Percentiles rank a stretch among this genome's conserved stretches.
phyloP scores from a whole-genome alignment of 2,329 filamentous ascomycete genomes.

The Purpureocillium takamizusanense region DNA sequence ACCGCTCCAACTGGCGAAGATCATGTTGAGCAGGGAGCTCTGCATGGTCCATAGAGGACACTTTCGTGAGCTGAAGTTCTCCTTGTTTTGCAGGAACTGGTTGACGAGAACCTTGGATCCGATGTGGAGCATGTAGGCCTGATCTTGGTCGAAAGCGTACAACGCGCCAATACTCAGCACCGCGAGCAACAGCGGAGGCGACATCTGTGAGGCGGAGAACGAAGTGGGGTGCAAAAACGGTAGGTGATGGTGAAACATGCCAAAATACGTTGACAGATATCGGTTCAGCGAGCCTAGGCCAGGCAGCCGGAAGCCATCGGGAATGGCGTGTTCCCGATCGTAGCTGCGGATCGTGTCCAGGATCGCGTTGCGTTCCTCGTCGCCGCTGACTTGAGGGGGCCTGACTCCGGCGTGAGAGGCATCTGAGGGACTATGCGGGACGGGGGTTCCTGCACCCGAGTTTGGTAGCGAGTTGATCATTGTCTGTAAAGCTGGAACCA shows the following conservation, averaged over 20 bases:
- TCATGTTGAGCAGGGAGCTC: constrained; percentile 92
- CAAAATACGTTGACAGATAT: constrained; percentile 93
- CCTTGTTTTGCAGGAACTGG: constrained; percentile 94
- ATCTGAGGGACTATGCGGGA: constrained; percentile 62
- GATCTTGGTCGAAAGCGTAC: constrained; percentile 94
- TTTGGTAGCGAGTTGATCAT: constrained; percentile 64
- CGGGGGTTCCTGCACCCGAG: constrained; percentile 60
- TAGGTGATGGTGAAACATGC: constrained; percentile 91
- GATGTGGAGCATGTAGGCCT: constrained; percentile 94
- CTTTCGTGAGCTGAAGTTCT: constrained; percentile 96
- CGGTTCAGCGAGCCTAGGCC: constrained; percentile 74
- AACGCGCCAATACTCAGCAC: constrained; percentile 92
- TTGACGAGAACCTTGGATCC: constrained; percentile 96
- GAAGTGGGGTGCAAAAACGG: constrained; percentile 92
- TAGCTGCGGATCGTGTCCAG: constrained; percentile 76
- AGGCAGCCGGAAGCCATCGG: constrained; percentile 84
- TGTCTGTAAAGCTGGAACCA: constrained; percentile 59
- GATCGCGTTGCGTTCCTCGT: constrained; percentile 78
- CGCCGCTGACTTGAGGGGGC: constrained; percentile 72
- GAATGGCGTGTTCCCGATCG: constrained; percentile 73
- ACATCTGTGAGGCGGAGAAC: constrained; percentile 71
- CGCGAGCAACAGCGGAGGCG: constrained; percentile 76
- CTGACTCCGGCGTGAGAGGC: constrained; percentile 57
- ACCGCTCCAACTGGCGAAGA: constrained; percentile 98
- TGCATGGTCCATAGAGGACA: constrained; percentile 99